phyloP scores from a whole-genome alignment of 1,284 basidiomycete species.

The Meripilus lineatus region DNA sequence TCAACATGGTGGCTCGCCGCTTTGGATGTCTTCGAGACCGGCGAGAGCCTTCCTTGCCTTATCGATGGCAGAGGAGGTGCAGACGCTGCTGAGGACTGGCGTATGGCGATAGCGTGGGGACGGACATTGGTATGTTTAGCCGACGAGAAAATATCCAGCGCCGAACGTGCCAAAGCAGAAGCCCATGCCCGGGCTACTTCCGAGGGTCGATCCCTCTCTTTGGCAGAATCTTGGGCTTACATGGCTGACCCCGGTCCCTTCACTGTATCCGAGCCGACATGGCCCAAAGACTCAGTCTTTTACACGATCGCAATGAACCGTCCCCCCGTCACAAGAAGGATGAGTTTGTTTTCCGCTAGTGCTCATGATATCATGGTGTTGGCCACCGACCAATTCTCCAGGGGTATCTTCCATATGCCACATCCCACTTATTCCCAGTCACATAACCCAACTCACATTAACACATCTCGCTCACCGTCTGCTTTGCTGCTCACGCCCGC shows the following conservation, averaged over 20 bases:
- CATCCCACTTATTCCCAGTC: conserved; percentile 36
- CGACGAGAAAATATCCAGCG: conserved; percentile 35
- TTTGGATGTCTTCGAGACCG: conserved; percentile 61
- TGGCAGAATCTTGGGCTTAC: conserved; percentile 15
- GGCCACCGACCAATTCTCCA: conserved; percentile 62
- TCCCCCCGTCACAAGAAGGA: conserved; percentile 47
- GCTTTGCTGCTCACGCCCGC: conserved; percentile 7
- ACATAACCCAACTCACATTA: conserved; percentile 20
- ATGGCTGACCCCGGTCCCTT: conserved; percentile 16
- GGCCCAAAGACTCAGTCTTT: conserved; percentile 51
- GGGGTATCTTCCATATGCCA: conserved; percentile 68
- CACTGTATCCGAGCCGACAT: conserved; percentile 38
- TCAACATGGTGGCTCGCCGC: conserved; percentile 58
- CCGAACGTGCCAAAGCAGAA: background rate
- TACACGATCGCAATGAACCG: conserved; percentile 44
- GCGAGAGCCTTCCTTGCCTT: conserved; percentile 51
- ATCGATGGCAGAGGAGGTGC: conserved; percentile 26
- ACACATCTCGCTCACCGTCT: conserved; percentile 10
- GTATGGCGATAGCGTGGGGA: conserved; percentile 63
- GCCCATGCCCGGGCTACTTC: background rate
- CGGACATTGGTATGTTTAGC: conserved; percentile 55
- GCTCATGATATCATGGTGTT: conserved; percentile 51
- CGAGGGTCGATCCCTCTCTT: conserved; percentile 10
- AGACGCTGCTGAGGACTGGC: conserved; percentile 48
- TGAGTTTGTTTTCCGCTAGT: conserved; percentile 37